Base-by-base conservation (phyloP, 495 filamentous ascomycete genomes). In the Podospora bellae-mahoneyi region DNA sequence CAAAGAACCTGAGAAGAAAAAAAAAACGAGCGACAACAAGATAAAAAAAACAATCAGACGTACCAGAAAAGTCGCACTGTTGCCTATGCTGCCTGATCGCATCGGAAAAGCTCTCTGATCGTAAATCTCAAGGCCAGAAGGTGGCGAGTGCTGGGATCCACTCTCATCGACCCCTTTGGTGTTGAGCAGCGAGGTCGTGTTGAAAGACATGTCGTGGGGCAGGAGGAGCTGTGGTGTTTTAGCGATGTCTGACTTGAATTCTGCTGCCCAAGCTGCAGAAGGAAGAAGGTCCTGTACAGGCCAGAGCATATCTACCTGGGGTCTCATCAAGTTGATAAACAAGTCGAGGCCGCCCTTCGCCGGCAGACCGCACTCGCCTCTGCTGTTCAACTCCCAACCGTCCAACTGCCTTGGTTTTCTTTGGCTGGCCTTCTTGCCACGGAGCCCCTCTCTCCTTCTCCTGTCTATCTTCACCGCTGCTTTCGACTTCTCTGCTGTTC, bases 371-470 rank as follows among this genome's bases (percentile, higher is more conserved):
- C 55, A 58, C 23, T 19, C 23, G n/a, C n/a, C 23, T 58, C 55
- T 58, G 55, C 5, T 58, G 55, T 26, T 18, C 55, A 58, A 18
- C 20, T 58, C 55, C 55, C 23, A n/a, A n/a, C 2, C n/a, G 26
- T 4, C 13, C 1, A 58, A 58, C 16, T 58, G 55, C 26, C 55
- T 20, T 26, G 23, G 4, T 10, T 58, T 5, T 26, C n/a, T 26
- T 20, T 58, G 55, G 55, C 55, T 58, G 55, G 5, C 7, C 55
- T 48, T 58, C 55, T 58, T 58, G n/a, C 23, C 55, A 58, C 55
- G n/a, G n/a, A 26, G 23, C 7, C 55, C 55, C n/a, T 26, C 23
- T 58, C n/a, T 26, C 19, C 55, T 58, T n/a, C 55, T 58, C 55
- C 55, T 58, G 0, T 20, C 23, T 58, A 19, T 58, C 55, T 58